Conservation (phyloP, 177 flowering plant genomes). For the Tripterygium wilfordii region DNA sequence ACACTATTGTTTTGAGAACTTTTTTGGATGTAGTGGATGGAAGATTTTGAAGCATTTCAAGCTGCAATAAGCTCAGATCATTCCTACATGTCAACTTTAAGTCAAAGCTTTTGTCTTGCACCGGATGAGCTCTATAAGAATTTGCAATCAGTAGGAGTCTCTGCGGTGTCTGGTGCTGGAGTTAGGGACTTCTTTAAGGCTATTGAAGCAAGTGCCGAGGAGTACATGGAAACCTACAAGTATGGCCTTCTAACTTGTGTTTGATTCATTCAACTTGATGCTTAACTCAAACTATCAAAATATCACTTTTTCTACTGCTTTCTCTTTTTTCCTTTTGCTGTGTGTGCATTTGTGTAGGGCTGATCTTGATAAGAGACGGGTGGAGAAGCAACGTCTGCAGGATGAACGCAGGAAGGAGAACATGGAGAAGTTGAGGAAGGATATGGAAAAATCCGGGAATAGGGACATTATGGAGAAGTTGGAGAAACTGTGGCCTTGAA, state of each 20-base stretch:
- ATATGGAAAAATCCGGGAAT: conserved; percentile 64
- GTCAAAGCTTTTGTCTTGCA: conserved; percentile 72
- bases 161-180: conserved; percentile 86
- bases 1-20: background rate
- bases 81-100: conserved; percentile 62
- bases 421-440: conserved; percentile 86
- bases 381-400: conserved; percentile 75
- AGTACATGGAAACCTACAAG: conserved; percentile 90
- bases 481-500: conserved; percentile 76
- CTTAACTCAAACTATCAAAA: background rate
- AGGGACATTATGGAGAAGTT: too few species aligned
- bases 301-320: background rate
- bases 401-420: conserved; percentile 57
- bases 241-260: conserved; percentile 18
- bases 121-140: conserved; percentile 85
- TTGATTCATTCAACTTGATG: background rate
- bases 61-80: conserved; percentile 67
- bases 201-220: conserved; percentile 76
- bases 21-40: conserved; percentile 71
- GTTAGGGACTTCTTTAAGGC: conserved; percentile 81
- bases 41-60: conserved; percentile 83
- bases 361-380: conserved; percentile 85
- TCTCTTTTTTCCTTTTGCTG: background rate
- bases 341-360: conserved; percentile 40
- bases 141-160: conserved; percentile 77